Conservation (phyloP, 2,329 filamentous ascomycete species). For the Periconia digitata region DNA sequence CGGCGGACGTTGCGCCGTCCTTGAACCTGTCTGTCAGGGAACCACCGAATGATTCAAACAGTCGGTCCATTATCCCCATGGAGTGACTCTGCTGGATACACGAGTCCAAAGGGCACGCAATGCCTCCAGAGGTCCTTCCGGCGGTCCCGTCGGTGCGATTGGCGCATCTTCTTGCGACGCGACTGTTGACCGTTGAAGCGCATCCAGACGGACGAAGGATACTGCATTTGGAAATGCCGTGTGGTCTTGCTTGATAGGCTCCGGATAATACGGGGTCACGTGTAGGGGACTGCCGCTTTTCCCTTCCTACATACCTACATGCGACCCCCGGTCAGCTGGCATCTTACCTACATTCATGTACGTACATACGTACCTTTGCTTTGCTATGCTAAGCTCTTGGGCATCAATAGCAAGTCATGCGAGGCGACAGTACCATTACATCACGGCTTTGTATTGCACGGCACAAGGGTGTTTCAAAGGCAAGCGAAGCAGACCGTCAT, state of each 20-base stretch:
- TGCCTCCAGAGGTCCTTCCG: slow-evolving; percentile 1
- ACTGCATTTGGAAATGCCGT: too few species aligned
- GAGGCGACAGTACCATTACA: neutral
- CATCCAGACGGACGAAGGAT: too few species aligned
- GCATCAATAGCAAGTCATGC: slow-evolving; percentile 1
- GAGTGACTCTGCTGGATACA: neutral
- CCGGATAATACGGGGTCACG: slow-evolving; percentile 12
- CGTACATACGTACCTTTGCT: neutral
- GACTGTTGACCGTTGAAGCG: slow-evolving; percentile 2
- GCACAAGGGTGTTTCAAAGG: neutral
- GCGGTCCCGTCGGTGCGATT: slow-evolving; percentile 6
- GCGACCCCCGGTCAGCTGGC: slow-evolving; percentile 1
- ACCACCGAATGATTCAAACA: too few species aligned
- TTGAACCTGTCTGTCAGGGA: too few species aligned
- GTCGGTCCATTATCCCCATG: too few species aligned
- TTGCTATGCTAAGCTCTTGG: neutral
- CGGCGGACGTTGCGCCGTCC: slow-evolving; percentile 4
- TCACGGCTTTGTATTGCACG: neutral
- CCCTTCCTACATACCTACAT: slow-evolving; percentile 1
- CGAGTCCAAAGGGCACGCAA: neutral
- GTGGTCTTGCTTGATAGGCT: too few species aligned
- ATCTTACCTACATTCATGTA: neutral
- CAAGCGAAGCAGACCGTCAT: neutral
- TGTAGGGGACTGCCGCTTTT: neutral
- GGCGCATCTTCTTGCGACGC: slow-evolving; percentile 4